These are phyloP conservation scores for Russula earlei DNA, from an alignment of 768 basidiomycete genomes.

Conservation along the genomic window DNA sequence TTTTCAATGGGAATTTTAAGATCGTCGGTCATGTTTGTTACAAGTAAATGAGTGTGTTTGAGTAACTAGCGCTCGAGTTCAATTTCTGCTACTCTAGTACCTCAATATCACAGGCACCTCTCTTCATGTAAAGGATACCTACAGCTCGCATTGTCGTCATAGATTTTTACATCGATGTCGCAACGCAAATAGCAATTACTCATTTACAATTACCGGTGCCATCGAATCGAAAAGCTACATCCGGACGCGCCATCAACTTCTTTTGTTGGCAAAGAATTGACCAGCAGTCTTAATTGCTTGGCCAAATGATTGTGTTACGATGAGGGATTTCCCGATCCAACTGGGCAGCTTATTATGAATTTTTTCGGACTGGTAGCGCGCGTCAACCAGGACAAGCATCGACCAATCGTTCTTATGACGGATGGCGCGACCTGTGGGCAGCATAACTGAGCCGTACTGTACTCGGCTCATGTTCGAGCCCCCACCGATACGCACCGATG, in stretches of 20 bases:
- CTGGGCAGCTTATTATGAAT: slow-evolving; percentile 78
- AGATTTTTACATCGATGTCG: too few species aligned
- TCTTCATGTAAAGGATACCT: too few species aligned
- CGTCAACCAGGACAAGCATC: slow-evolving; percentile 78
- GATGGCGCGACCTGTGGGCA: slow-evolving; percentile 71
- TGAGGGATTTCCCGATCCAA: slow-evolving; percentile 61
- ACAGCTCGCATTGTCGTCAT: too few species aligned
- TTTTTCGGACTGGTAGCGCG: slow-evolving; percentile 58
- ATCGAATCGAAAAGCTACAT: background rate
- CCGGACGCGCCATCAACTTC: too few species aligned
- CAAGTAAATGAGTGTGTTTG: too few species aligned
- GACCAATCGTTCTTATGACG: slow-evolving; percentile 91
- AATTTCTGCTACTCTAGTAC: too few species aligned
- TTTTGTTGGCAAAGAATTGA: slow-evolving; percentile 13
- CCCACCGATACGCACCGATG: slow-evolving; percentile 53
- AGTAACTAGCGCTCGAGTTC: too few species aligned
- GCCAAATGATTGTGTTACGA: slow-evolving; percentile 12
- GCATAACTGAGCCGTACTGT: background rate
- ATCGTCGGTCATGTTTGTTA: too few species aligned
- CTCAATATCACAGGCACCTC: too few species aligned
- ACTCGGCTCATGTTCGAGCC: background rate
- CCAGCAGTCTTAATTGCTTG: slow-evolving; percentile 14
- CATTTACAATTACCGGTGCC: background rate
- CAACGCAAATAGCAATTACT: too few species aligned
- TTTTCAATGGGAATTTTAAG: too few species aligned